phyloP scores from a whole-genome alignment of 164 flowering plant species.

The Berberis thunbergii region DNA sequence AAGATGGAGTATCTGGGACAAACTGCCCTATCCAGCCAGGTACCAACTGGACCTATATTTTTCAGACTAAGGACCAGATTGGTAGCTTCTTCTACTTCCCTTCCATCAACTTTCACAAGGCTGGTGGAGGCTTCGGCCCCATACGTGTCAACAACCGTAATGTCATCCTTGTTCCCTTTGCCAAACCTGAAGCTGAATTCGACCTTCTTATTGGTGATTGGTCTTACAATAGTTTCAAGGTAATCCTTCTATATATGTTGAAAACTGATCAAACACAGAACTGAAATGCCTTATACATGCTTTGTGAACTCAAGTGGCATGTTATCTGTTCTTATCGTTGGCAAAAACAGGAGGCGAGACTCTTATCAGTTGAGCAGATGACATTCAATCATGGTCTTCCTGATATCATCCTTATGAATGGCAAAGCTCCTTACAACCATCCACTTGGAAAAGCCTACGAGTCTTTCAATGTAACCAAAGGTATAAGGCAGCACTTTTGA shows the following conservation, averaged over 20 bases:
- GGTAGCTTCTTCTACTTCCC: constrained; percentile 70
- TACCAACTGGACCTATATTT: constrained; percentile 54
- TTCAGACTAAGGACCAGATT: constrained; percentile 65
- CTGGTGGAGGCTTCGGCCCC: constrained; percentile 65
- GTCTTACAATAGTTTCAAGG: constrained; percentile 22
- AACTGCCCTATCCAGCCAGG: constrained; percentile 72
- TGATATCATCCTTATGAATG: constrained; percentile 47
- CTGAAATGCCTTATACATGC: too few relatives aligned
- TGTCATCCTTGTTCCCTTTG: constrained; percentile 52
- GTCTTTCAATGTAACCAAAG: constrained; percentile 45
- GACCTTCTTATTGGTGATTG: constrained; percentile 76
- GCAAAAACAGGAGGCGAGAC: neutral
- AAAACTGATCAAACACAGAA: too few relatives aligned
- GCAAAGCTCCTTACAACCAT: constrained; percentile 36
- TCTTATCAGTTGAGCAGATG: constrained; percentile 1
- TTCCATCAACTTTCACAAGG: constrained; percentile 48
- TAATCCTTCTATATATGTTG: neutral
- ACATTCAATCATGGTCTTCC: constrained; percentile 9
- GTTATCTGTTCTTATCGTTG: too few relatives aligned
- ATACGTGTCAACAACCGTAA: constrained; percentile 55
- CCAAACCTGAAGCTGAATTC: constrained; percentile 48
- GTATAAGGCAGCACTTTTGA: constrained; percentile 11
- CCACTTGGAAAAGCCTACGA: constrained; percentile 14
- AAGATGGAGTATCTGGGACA: constrained; percentile 75
- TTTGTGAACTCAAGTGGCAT: too few relatives aligned